Evolutionary conservation across 148 eudicot genomes (phyloP), one percentile per base, ranked within the genome.

Genomic region (Rhododendron mucronatum): DNA sequence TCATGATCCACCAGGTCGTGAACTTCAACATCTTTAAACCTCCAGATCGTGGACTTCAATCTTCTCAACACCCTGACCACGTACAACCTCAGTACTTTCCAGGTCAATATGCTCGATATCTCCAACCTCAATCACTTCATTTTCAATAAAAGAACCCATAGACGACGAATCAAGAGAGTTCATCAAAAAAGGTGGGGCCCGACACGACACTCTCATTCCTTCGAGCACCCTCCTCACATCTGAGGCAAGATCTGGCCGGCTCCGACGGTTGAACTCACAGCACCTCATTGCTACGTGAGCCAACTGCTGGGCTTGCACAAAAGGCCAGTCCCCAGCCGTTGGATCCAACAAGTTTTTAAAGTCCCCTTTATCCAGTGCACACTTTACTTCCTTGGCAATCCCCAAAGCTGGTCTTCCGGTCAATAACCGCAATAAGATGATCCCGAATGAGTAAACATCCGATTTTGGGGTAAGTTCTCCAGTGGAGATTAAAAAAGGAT

Each of bases 281-380:
- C 98, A 95, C 85, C 94, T 89, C 69, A 95, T 37, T 51, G 93
- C 98, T 84, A 95, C 85, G 50, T 85, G 89, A 84, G 95, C 95
- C 91, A 97, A 88, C 89, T 97, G 98, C 85, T 93, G 89, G 8
- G 96, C 80, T 41, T 76, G 80, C 51, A 44, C 93, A 89, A 95
- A 93, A 23, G 98, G 98, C 99, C 99, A 97, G 83, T 97, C 98
- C 44, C 99, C 99, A 86, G 96, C 99, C 39, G 95, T 91, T 21
- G 92, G 87, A 87, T 97, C 45, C 45, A 41, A 6, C 45, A 41
- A 41, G 45, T 41, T 41, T 41, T 41, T 41, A 41, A 41, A 41
- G 45, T 41, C 7, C 45, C 45, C 45, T 41, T 92, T 88, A 69
- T 88, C 91, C 57, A 95, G 74, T 67, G 99, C 98, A 87, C 59